A percentile compares a stretch with the other conserved stretches of the same genome.
phyloP scores from a whole-genome alignment of 208 protist genomes.

The Leptomonas seymouri region DNA sequence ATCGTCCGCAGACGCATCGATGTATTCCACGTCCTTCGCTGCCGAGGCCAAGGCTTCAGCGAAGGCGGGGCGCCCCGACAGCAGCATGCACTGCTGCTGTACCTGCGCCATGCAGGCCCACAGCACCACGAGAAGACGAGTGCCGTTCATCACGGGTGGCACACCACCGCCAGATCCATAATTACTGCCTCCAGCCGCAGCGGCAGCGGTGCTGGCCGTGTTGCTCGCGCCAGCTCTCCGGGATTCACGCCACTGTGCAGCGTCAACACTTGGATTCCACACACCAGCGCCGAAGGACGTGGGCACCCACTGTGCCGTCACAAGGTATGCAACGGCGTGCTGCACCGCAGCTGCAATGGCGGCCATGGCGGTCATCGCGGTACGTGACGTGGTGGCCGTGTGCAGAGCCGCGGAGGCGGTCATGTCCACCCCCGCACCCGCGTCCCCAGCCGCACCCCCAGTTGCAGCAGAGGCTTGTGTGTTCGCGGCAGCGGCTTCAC shows the following conservation, averaged over 20 bases:
- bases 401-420: not conserved
- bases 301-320: not conserved
- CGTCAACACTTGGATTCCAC: not conserved
- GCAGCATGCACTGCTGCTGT: slow-evolving; percentile 31
- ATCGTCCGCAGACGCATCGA: slow-evolving; percentile 3
- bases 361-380: slow-evolving; percentile 14
- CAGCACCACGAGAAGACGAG: slow-evolving; percentile 22
- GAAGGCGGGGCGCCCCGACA: slow-evolving; percentile 15
- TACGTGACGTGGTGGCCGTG: slow-evolving; percentile 11
- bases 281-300: not conserved
- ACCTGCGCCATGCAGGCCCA: slow-evolving; percentile 26
- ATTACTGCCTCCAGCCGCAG: not conserved
- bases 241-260: not conserved
- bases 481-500: not conserved
- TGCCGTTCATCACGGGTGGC: slow-evolving; percentile 7
- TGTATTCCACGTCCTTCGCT: slow-evolving; percentile 18
- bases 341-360: slow-evolving; percentile 13
- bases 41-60: slow-evolving; percentile 27
- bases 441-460: not conserved
- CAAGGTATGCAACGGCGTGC: slow-evolving; percentile 11
- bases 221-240: not conserved
- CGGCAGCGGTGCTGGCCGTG: not conserved
- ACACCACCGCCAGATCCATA: not conserved
- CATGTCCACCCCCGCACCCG: not conserved
- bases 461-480: not conserved